Base-by-base conservation (phyloP, 2,329 filamentous ascomycete species). In the Aspergillus pseudoglaucus region DNA sequence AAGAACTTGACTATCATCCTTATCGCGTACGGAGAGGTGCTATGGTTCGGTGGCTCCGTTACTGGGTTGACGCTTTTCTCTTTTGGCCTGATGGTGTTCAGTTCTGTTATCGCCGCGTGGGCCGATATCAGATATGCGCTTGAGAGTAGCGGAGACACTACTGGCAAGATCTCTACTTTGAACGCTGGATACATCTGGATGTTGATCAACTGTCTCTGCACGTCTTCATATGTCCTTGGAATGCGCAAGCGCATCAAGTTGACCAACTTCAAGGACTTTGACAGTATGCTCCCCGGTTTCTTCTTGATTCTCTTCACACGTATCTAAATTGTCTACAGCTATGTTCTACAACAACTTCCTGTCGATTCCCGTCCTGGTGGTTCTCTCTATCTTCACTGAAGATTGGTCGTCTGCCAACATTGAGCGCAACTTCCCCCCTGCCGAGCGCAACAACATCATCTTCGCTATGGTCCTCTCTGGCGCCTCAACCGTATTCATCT, bases 311-410 rank as follows among this genome's bases (percentile, higher is more conserved):
- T 30, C 12, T 30, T 12, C 25, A 25, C 23, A 25, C 25, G 4
- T 4, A 12, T 27, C 41, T 43, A 30, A 43, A n/a, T n/a, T 39
- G 7, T 38, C 33, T 47, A 42, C 56, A 97, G 91, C 90, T 64
- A 98, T 97, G 93, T 97, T 93, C 76, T 98, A 98, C 79, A 98
- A 98, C 82, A 97, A 98, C 73, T 81, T 97, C 42, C 83, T 98
- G 57, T 95, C 90, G 48, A 95, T 98, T 55, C 93, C 93, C 23
- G 85, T 97, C 61, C 83, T 98, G 45, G 71, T 97, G 49, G 67
- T 89, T 59, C 84, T 84, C 67, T 94, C 91, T 30, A 75, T 96
- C 46, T 61, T 95, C 54, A 75, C 86, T 57, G 93, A 98, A 69
- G 88, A 97, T 74, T 98, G 93, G 93, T 95, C 90, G 6, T 75